Conservation (phyloP, 306 rosid genomes). For the Inga oerstediana region DNA sequence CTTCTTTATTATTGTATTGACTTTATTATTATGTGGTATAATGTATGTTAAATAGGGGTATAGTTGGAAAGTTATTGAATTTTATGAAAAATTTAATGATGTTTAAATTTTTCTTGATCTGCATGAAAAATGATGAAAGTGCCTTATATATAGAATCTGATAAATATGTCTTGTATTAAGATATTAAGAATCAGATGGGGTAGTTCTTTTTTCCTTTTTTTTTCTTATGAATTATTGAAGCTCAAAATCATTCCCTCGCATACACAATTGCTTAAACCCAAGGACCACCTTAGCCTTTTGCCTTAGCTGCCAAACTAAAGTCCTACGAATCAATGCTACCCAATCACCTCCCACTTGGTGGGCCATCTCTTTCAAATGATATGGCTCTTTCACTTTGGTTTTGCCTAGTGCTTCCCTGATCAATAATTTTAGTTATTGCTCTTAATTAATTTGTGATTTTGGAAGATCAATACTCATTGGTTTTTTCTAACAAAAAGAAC, state of each 20-base stretch:
- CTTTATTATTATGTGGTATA: too few species aligned
- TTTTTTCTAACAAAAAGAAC: background rate
- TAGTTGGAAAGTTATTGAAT: fast-evolving
- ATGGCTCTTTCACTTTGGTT: background rate
- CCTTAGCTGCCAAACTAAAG: background rate
- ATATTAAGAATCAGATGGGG: too few species aligned
- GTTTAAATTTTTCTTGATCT: too few species aligned
- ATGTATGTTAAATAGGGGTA: too few species aligned
- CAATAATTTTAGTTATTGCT: background rate
- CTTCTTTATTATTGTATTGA: too few species aligned
- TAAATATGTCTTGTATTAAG: too few species aligned
- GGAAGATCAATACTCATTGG: background rate
- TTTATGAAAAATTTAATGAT: too few species aligned
- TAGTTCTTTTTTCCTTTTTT: too few species aligned
- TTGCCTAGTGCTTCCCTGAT: background rate
- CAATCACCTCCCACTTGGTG: background rate
- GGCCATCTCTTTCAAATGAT: background rate
- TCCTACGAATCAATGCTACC: background rate
- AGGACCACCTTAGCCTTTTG: background rate
- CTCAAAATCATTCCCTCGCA: background rate
- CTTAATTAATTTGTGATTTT: background rate
- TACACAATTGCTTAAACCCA: constrained; percentile 12
- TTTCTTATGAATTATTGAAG: background rate
- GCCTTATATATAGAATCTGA: too few species aligned
- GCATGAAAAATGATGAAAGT: fast-evolving